Conservation (phyloP, 345 rosid species). For the Gossypium anomalum region DNA sequence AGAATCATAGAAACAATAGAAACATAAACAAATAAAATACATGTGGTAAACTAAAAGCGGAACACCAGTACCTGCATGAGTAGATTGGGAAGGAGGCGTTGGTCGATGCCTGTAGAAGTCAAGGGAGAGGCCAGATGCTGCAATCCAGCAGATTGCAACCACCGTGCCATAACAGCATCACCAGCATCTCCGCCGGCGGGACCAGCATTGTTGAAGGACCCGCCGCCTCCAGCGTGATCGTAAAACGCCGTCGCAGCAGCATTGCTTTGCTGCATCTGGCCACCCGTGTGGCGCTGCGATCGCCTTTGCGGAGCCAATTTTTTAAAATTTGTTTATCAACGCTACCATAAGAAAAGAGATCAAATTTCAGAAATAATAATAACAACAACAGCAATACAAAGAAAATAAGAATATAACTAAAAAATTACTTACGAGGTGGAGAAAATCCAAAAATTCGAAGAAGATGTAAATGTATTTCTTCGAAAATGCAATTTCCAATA, state of each 20-base stretch:
- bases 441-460: constrained; percentile 44
- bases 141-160: constrained; percentile 98
- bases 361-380: neutral
- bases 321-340: constrained; percentile 56
- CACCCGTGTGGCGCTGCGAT: constrained; percentile 99
- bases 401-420: neutral
- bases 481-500: constrained; percentile 12
- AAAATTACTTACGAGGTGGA: constrained; percentile 48
- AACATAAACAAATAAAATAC: neutral
- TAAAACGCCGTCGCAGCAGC: constrained; percentile 82
- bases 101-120: constrained; percentile 72
- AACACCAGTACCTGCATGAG: constrained; percentile 71
- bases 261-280: constrained; percentile 98
- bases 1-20: neutral
- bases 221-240: constrained; percentile 37
- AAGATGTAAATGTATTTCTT: constrained; percentile 34
- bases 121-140: constrained; percentile 99
- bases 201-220: constrained; percentile 53
- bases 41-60: neutral
- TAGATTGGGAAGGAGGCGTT: constrained; percentile 83
- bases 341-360: constrained; percentile 30
- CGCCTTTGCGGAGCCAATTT: constrained; percentile 99
- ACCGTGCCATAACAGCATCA: constrained; percentile 97
- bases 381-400: neutral
- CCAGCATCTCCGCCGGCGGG: constrained; percentile 66